These are phyloP conservation scores for Populus deltoides DNA, from an alignment of 345 rosid genomes.

Conservation along the genomic window DNA sequence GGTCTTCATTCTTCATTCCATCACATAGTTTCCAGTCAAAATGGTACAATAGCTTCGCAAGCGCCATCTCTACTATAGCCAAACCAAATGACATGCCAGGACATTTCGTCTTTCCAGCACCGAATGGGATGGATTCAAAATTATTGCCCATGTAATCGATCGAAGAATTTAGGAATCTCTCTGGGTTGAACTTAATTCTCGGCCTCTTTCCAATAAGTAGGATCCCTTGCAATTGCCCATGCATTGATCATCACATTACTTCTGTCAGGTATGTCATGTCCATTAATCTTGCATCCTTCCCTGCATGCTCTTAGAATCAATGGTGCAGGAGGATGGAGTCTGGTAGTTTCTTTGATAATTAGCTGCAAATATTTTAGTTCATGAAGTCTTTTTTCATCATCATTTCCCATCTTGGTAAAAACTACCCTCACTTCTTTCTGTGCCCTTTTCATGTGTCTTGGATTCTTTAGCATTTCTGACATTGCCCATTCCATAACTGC, in stretches of 20 bases:
- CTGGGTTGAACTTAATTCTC: conserved; percentile 19
- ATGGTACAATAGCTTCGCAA: conserved; percentile 18
- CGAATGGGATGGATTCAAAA: conserved; percentile 28
- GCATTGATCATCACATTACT: conserved; percentile 13
- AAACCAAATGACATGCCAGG: conserved; percentile 19
- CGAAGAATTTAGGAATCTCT: conserved; percentile 15
- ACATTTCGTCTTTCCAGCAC: conserved; percentile 32
- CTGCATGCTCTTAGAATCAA: conserved; percentile 18
- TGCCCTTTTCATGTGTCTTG: conserved; percentile 6
- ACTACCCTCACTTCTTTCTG: conserved; percentile 17
- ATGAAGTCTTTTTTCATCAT: conserved; percentile 2
- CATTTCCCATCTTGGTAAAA: neutral
- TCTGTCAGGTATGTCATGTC: conserved; percentile 5
- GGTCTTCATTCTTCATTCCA: conserved; percentile 5
- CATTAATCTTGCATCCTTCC: conserved; percentile 1
- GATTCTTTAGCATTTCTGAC: conserved; percentile 17
- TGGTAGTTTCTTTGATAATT: conserved; percentile 13
- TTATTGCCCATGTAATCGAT: conserved; percentile 19
- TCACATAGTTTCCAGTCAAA: conserved; percentile 30
- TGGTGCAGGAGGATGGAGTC: conserved; percentile 10
- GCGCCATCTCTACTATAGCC: conserved; percentile 13
- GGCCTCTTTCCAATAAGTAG: conserved; percentile 5
- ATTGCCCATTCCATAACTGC: conserved; percentile 11
- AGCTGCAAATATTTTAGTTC: conserved; percentile 4
- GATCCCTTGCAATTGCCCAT: conserved; percentile 24